phyloP scores from a whole-genome alignment of 2,329 filamentous ascomycete genomes.

The Phoma sp. region DNA sequence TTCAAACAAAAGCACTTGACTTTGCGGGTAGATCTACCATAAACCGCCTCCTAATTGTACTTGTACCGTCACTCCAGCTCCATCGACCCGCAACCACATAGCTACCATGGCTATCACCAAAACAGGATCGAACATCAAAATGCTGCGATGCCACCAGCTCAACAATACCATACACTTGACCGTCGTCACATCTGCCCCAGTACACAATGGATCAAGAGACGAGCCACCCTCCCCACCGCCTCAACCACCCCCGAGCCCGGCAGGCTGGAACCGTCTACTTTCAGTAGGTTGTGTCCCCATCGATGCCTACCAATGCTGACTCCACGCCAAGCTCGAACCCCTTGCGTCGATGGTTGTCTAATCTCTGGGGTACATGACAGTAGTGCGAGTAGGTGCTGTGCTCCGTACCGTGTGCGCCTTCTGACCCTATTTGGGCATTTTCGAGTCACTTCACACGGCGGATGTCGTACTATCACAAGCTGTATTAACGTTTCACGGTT shows the following conservation, averaged over 20 bases:
- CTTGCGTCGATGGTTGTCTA: conserved; percentile 24
- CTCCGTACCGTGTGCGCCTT: neutral
- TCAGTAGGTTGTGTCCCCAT: conserved; percentile 20
- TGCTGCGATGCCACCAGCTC: neutral
- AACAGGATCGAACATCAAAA: conserved; percentile 1
- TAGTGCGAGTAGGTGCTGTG: conserved; percentile 4
- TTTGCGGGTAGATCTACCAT: neutral
- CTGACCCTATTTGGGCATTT: neutral
- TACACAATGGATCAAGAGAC: conserved; percentile 29
- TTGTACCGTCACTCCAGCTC: neutral
- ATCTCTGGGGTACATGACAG: conserved; percentile 13
- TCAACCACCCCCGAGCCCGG: conserved; percentile 49
- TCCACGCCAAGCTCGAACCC: conserved; percentile 26
- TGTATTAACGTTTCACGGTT: neutral
- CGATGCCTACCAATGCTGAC: conserved; percentile 20
- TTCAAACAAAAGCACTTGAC: neutral
- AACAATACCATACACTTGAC: neutral
- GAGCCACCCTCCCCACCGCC: conserved; percentile 50
- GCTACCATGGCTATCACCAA: neutral
- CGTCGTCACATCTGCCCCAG: conserved; percentile 4
- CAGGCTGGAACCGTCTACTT: conserved; percentile 34
- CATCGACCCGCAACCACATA: neutral
- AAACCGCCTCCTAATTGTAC: neutral
- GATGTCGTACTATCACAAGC: neutral
- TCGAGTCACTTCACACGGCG: neutral